phyloP scores from a whole-genome alignment of 1,284 basidiomycete species.

The Meripilus lineatus region DNA sequence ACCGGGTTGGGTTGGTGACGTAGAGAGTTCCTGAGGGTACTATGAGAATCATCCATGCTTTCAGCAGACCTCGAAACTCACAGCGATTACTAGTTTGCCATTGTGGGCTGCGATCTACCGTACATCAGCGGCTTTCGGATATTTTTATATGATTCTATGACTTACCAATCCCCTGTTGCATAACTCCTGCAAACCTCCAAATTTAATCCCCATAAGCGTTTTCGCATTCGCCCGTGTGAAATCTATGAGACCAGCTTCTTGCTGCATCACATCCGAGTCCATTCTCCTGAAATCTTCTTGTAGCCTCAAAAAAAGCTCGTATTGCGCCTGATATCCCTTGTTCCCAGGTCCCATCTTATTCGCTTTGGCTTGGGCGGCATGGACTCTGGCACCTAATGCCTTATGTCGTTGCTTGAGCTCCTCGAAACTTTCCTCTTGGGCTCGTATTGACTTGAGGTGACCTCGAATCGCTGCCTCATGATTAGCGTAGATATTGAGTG shows the following conservation, averaged over 20 bases:
- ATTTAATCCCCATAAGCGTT: slow-evolving; percentile 81
- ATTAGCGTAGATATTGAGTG: slow-evolving; percentile 67
- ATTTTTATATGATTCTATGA: slow-evolving; percentile 4
- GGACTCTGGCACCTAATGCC: slow-evolving; percentile 67
- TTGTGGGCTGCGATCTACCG: slow-evolving; percentile 78
- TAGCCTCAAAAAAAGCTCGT: slow-evolving; percentile 68
- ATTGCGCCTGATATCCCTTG: slow-evolving; percentile 79
- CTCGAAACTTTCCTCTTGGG: slow-evolving; percentile 81
- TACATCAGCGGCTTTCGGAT: slow-evolving; percentile 5
- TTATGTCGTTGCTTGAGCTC: slow-evolving; percentile 72
- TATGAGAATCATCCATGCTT: slow-evolving; percentile 5
- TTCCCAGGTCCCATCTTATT: slow-evolving; percentile 89
- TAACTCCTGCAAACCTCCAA: slow-evolving; percentile 82
- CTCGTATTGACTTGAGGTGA: slow-evolving; percentile 74
- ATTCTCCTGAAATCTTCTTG: slow-evolving; percentile 76
- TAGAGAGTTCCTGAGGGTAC: slow-evolving; percentile 62
- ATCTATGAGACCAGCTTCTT: slow-evolving; percentile 81
- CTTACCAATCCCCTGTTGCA: slow-evolving; percentile 73
- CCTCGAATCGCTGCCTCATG: slow-evolving; percentile 76
- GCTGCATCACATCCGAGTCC: slow-evolving; percentile 80
- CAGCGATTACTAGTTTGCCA: slow-evolving; percentile 75
- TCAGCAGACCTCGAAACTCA: slow-evolving; percentile 27
- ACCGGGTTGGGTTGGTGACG: slow-evolving; percentile 81
- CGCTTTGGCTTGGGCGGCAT: slow-evolving; percentile 86
- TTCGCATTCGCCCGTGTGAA: slow-evolving; percentile 74